Percentiles rank a stretch among this genome's conserved stretches.
Conservation (phyloP, 768 basidiomycete species). For the Russula abietina region DNA sequence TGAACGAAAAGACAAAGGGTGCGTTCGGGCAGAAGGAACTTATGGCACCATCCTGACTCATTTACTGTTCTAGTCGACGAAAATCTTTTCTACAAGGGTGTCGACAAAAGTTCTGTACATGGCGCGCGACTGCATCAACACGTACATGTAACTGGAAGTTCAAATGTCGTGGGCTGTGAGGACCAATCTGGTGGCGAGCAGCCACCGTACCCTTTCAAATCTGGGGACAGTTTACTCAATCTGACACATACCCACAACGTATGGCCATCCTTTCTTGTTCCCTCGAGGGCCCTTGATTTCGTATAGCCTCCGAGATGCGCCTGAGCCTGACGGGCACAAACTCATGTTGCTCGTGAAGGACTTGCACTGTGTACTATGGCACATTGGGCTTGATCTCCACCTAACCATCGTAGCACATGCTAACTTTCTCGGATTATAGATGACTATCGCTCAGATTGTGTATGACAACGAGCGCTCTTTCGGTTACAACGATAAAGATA, state of each 20-base stretch:
- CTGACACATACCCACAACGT: constrained; percentile 79
- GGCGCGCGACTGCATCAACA: constrained; percentile 70
- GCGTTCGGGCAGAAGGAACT: constrained; percentile 9
- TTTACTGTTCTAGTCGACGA: constrained; percentile 64
- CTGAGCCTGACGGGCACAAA: background rate
- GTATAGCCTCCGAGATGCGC: background rate
- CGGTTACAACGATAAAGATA: constrained; percentile 68
- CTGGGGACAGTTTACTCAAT: constrained; percentile 66
- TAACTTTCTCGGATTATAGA: constrained; percentile 37
- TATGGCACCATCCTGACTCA: background rate
- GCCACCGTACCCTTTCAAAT: constrained; percentile 80
- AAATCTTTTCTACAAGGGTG: constrained; percentile 91
- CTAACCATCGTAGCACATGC: background rate
- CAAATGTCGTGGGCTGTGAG: background rate
- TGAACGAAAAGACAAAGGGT: constrained; percentile 92
- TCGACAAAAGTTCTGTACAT: constrained; percentile 76
- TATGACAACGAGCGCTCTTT: constrained; percentile 87
- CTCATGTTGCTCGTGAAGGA: background rate
- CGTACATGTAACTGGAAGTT: constrained; percentile 32
- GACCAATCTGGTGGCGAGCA: constrained; percentile 37
- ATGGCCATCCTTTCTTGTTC: constrained; percentile 29
- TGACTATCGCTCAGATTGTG: constrained; percentile 91
- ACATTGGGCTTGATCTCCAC: background rate
- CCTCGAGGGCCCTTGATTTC: background rate
- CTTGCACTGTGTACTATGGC: background rate